These are phyloP conservation scores for Hydrangea macrophylla DNA, from an alignment of 148 eudicot species.

Conservation along the genomic window DNA sequence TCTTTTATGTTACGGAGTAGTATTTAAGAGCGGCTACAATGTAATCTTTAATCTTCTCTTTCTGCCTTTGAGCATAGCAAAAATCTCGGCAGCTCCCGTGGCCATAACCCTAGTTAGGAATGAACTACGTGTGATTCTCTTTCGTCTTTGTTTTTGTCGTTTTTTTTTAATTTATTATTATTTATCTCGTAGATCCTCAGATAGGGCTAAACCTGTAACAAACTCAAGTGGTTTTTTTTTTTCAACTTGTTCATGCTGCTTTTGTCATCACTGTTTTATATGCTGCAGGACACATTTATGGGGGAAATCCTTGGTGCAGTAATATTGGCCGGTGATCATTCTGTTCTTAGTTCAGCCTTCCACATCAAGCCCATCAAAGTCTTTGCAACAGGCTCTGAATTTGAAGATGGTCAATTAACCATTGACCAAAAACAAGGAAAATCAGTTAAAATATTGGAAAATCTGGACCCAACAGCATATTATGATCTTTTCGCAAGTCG, in stretches of 20 bases:
- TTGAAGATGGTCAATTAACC: constrained; percentile 36
- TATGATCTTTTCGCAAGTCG: constrained; percentile 31
- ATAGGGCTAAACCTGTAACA: too few relatives aligned
- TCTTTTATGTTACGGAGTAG: too few relatives aligned
- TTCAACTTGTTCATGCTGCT: not conserved
- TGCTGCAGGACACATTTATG: constrained; percentile 41
- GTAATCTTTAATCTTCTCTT: too few relatives aligned
- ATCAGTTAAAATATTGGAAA: constrained; percentile 29
- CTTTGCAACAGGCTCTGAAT: constrained; percentile 27
- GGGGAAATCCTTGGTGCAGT: constrained; percentile 60
- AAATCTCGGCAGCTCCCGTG: too few relatives aligned
- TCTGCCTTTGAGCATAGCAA: too few relatives aligned
- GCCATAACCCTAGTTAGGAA: too few relatives aligned
- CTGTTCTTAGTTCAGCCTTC: constrained; percentile 14
- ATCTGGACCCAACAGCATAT: constrained; percentile 25
- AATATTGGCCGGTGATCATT: constrained; percentile 22
- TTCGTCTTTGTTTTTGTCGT: too few relatives aligned
- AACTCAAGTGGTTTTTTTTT: too few relatives aligned
- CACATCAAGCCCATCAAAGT: constrained; percentile 28
- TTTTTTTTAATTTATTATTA: too few relatives aligned
- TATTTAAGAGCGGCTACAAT: too few relatives aligned
- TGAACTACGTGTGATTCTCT: too few relatives aligned
- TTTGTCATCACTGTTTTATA: not conserved
- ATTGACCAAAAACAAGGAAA: constrained; percentile 32
- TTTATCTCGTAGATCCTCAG: too few relatives aligned